Conservation (phyloP, 1,139 yeast genomes). For the Yamadazyma sp. region DNA sequence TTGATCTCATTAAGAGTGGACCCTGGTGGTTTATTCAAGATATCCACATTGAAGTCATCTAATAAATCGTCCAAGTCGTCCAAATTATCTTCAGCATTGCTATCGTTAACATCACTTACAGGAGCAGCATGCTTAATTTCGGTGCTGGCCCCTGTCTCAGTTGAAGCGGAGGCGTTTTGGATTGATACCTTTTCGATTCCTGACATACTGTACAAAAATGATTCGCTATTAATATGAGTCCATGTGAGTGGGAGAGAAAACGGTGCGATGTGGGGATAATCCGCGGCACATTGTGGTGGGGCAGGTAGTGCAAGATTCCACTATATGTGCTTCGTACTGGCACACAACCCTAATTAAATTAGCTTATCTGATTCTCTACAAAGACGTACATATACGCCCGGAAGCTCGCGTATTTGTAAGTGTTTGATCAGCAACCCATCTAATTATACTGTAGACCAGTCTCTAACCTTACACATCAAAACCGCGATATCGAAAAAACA, state of each 20-base stretch:
- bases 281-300: neutral
- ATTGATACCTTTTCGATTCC: neutral
- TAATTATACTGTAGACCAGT: too few relatives aligned
- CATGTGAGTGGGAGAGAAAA: conserved; percentile 1
- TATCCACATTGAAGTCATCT: conserved; percentile 77
- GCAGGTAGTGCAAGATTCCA: neutral
- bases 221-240: neutral
- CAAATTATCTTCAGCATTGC: conserved; percentile 50
- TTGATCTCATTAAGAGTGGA: conserved; percentile 61
- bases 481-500: conserved; percentile 7
- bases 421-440: too few relatives aligned
- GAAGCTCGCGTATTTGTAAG: too few relatives aligned
- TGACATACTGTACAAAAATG: neutral
- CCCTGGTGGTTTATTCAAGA: conserved; percentile 65
- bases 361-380: too few relatives aligned
- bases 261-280: conserved; percentile 2
- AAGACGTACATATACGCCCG: too few relatives aligned
- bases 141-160: neutral
- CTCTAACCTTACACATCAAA: neutral
- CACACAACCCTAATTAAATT: too few relatives aligned
- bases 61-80: conserved; percentile 75
- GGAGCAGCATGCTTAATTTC: neutral
- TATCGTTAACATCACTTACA: neutral
- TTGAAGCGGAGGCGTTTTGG: neutral
- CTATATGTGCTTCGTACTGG: neutral